Percentiles rank a stretch among this genome's conserved stretches.
These are phyloP conservation scores for Simplicillium aogashimaense DNA, from an alignment of 2,329 filamentous ascomycete genomes.

Conservation along the genomic window DNA sequence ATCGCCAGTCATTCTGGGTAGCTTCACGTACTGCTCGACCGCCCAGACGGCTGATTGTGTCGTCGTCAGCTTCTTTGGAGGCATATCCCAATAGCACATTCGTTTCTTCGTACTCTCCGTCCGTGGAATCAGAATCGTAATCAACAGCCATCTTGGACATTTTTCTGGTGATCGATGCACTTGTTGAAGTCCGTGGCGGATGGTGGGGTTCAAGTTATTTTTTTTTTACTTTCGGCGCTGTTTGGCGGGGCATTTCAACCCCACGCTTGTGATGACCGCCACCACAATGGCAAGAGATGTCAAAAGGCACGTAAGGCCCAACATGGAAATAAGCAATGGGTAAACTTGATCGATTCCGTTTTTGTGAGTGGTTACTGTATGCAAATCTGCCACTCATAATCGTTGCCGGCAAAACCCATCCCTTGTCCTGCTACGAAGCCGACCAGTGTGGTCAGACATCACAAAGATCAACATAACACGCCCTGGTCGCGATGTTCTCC, in stretches of 20 bases:
- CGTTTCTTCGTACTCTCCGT: conserved; percentile 65
- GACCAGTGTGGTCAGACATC: no score
- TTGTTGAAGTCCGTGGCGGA: conserved; percentile 7
- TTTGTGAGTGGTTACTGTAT: no score
- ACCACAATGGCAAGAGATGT: no score
- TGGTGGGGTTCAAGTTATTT: conserved; percentile 33
- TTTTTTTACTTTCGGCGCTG: conserved; percentile 10
- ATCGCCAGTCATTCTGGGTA: not conserved
- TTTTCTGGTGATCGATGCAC: not conserved
- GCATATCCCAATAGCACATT: conserved; percentile 87
- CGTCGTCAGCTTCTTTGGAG: conserved; percentile 66
- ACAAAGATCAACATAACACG: no score
- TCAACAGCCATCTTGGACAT: conserved; percentile 45
- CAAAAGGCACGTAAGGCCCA: no score
- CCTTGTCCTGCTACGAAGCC: no score
- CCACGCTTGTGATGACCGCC: not conserved
- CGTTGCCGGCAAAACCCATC: no score
- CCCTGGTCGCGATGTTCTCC: no score
- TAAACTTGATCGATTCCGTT: no score
- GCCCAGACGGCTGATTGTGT: conserved; percentile 80
- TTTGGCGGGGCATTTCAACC: conserved; percentile 14
- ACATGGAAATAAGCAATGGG: no score
- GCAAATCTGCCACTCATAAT: no score
- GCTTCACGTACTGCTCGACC: conserved; percentile 63
- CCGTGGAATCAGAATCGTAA: conserved; percentile 82